Evolutionary conservation across 148 eudicot species (phyloP), one percentile per base, ranked within the genome.

Genomic region (Chenopodium suecicum): DNA sequence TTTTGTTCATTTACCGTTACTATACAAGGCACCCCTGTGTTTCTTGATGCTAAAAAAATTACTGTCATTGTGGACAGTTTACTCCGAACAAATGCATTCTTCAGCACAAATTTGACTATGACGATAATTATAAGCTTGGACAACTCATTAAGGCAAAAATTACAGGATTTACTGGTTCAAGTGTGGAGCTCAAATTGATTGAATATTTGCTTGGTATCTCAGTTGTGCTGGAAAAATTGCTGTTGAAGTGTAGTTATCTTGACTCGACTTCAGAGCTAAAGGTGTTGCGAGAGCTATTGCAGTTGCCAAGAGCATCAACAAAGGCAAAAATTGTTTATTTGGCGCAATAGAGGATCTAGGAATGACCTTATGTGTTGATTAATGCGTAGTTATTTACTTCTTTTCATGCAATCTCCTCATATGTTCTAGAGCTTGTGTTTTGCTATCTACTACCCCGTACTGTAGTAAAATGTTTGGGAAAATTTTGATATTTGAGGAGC

Each of bases 141-240:
- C 37, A 56, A 12, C 82, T 79, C 25, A 2, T 5, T 79, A 34
- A 20, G 37, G 22, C 54, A 2, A n/a, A 37, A n/a, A 70, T 58
- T 37, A 34, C 2, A 0, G 75, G 76, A 2, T 54, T 34, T 44
- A 70, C 16, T 4, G 68, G 76, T 22, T 52, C 82, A 56, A 79
- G n/a, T 56, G 76, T 69, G 8, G 82, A 79, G 69, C 69, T 79
- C 29, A n/a, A 70, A 23, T 37, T 79, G 14, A 70, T 71, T 34
- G 76, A 79, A 70, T 37, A 54, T 44, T 22, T 79, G 37, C 82
- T 79, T 0, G 12, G 41, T 4, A 71, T 23, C 4, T n/a, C 76
- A 22, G 32, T 4, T 56, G 76, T 70, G 9, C 76, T 70, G 17
- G 54, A 79, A 17, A 34, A 56, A 9, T 23, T 70, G 65, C 9